Evolutionary conservation across 2,329 filamentous ascomycete species (phyloP), one percentile per base, ranked within the genome.

Genomic region (Botrytis porri): DNA sequence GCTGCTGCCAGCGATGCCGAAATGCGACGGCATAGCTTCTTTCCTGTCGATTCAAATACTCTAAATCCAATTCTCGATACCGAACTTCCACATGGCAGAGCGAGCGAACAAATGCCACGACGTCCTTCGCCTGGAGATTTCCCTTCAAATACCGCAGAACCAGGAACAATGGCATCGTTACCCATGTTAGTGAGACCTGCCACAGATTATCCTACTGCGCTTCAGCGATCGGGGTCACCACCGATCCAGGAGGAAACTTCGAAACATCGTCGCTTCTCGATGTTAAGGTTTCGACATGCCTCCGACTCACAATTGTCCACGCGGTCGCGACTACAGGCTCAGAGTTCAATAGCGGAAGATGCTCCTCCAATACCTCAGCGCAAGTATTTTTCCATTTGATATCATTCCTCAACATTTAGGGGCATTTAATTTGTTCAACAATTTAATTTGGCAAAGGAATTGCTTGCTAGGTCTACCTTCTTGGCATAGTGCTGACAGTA

Each of bases 221-320:
- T 70, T n/a, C 72, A 76, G 20, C 77, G 79, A 35, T 75, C 77
- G 10, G 72, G 72, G 14, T 78, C 79, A 66, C 87, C 87, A 39
- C 84, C 86, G 22, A 81, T 86, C 71, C 86, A 88, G 77, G 87
- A 88, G 67, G 85, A 89, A 79, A 84, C 83, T 45, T 83, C 83
- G 48, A 89, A 87, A 78, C 86, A 89, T 77, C 87, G 86, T 74
- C 87, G 89, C 75, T 91, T 91, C 80, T 90, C 88, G 25, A 85
- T 97, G 82, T 85, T 97, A 83, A 91, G 92, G 80, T 94, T 96
- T 81, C 92, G 94, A 79, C 95, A 97, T 87, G 95, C 94, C 75
- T 98, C 95, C 14, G 95, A 98, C 83, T 92, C 94, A 69, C 94
- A 98, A 82, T 84, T 98, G 75, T 94, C 93, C 18, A 85, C 90